Evolutionary conservation across 306 rosid genomes (phyloP).

Genomic region (Crataegus laevigata): DNA sequence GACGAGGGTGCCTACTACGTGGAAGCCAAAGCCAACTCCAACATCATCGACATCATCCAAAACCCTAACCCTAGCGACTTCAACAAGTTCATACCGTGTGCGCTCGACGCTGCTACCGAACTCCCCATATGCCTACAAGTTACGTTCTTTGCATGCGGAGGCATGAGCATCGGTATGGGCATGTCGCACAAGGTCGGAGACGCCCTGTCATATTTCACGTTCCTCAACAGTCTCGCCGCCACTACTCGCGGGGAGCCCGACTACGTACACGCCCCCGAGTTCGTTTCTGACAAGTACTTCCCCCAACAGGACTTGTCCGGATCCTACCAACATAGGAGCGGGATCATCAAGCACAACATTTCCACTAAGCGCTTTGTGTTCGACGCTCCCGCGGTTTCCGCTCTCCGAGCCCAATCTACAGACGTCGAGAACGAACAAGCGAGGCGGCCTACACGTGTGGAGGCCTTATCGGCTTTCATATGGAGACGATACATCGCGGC

Average conservation of each 20-base stretch:
- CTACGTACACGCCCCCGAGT: not conserved
- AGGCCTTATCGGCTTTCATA: constrained; percentile 37
- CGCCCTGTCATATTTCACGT: not conserved
- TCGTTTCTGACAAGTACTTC: constrained; percentile 20
- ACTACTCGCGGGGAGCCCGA: not conserved
- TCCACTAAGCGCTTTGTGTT: constrained; percentile 19
- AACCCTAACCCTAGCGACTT: constrained; percentile 9
- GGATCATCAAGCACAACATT: constrained; percentile 9
- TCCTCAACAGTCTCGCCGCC: constrained; percentile 13
- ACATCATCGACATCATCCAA: not conserved
- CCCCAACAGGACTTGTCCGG: constrained; percentile 21
- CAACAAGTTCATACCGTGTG: constrained; percentile 7
- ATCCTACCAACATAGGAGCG: not conserved
- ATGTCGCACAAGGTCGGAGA: constrained; percentile 9
- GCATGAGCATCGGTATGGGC: constrained; percentile 2
- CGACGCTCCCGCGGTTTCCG: not conserved
- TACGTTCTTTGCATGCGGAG: not conserved
- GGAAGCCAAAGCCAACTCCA: constrained; percentile 9
- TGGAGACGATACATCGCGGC: constrained; percentile 20
- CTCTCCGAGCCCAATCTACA: constrained; percentile 3
- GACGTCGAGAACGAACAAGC: not conserved
- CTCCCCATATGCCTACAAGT: constrained; percentile 9
- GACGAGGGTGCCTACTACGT: constrained; percentile 12
- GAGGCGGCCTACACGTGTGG: constrained; percentile 29
- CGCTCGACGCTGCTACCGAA: not conserved